phyloP scores from a whole-genome alignment of 768 basidiomycete species.

The Tricholoma bakamatsutake region DNA sequence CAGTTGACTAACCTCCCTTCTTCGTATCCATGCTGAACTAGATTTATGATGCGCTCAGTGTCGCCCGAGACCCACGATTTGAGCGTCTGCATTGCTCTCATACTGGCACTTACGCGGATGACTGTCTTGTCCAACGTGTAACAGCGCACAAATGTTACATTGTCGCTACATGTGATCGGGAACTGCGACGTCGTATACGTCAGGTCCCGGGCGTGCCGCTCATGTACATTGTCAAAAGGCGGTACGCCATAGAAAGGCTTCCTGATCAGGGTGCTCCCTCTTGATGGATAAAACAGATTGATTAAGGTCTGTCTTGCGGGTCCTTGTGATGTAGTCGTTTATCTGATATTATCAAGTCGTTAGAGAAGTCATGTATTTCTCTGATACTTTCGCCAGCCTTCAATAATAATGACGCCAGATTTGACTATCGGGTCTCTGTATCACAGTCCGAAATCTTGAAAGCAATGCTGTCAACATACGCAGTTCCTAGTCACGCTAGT shows the following conservation, averaged over 20 bases:
- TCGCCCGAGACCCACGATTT: conserved; percentile 95
- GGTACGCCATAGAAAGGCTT: conserved; percentile 91
- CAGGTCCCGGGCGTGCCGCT: conserved; percentile 91
- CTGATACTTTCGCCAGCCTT: no score
- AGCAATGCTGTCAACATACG: no score
- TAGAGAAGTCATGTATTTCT: no score
- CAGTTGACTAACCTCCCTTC: conserved; percentile 19
- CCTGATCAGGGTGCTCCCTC: conserved; percentile 86
- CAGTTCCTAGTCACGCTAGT: no score
- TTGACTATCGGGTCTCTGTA: no score
- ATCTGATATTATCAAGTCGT: no score
- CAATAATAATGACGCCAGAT: no score
- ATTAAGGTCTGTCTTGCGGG: background rate
- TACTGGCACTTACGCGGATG: conserved; percentile 96
- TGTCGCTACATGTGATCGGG: conserved; percentile 96
- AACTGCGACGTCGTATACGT: conserved; percentile 85
- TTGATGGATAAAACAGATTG: background rate
- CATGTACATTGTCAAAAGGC: conserved; percentile 92
- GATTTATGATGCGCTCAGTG: conserved; percentile 40
- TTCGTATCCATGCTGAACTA: background rate
- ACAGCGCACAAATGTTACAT: conserved; percentile 94
- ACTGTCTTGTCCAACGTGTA: conserved; percentile 95
- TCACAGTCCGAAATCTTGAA: no score
- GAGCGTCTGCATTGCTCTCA: conserved; percentile 92
- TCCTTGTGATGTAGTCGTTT: background rate